phyloP scores from a whole-genome alignment of 192 early-diverging fungal species.

The Coemansia sp. region DNA sequence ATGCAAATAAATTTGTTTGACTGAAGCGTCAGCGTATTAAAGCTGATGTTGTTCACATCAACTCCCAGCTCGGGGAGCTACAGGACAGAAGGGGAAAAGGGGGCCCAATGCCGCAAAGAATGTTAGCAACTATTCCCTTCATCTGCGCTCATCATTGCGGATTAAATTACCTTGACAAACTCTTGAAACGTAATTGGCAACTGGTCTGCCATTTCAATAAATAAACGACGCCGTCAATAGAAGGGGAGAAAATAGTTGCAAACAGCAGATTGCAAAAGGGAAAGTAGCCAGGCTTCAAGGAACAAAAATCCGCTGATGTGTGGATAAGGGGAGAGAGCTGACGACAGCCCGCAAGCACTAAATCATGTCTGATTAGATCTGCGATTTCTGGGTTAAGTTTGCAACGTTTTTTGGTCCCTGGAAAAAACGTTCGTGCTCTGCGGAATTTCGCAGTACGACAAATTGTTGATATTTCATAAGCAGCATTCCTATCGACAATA shows the following conservation, averaged over 20 bases:
- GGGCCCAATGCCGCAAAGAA: background rate
- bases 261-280: background rate
- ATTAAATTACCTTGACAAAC: slow-evolving; percentile 82
- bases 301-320: background rate
- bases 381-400: slow-evolving; percentile 2
- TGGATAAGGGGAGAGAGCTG: background rate
- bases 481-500: no score
- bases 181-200: slow-evolving; percentile 96
- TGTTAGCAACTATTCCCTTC: slow-evolving; percentile 2
- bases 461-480: no score
- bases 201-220: slow-evolving; percentile 63
- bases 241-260: slow-evolving; percentile 3
- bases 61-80: slow-evolving; percentile 90
- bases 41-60: slow-evolving; percentile 89
- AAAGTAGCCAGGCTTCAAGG: slow-evolving; percentile 2
- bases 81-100: background rate
- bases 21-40: slow-evolving; percentile 97
- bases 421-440: slow-evolving; percentile 8
- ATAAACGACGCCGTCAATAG: slow-evolving; percentile 19
- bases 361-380: no score
- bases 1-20: slow-evolving; percentile 98
- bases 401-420: slow-evolving; percentile 10
- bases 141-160: background rate
- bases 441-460: background rate
- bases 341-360: no score